Base-by-base conservation (phyloP, 1,284 basidiomycete genomes). In the Sphagnurus paluster region DNA sequence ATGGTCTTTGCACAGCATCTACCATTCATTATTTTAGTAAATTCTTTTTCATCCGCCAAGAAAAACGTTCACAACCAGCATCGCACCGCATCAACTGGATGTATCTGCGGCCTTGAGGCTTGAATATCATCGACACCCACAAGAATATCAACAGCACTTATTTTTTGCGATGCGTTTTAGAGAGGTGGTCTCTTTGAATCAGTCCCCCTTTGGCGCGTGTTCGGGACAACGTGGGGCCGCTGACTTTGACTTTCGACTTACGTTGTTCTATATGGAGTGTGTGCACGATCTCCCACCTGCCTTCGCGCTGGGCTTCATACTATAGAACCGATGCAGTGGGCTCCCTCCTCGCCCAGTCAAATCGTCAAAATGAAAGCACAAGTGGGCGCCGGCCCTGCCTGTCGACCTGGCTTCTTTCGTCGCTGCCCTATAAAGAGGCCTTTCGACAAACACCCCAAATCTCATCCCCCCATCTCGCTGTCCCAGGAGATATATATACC, bases 191-290 rank as follows among this genome's bases (percentile, higher is more conserved):
- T 9, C 40, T 47, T 39, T n/a, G 20, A 30, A 30, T 36, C 39
- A 42, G 16, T 9, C 38, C 23, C 13, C n/a, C 36, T 39, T 30
- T 26, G 26, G 40, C 39, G 40, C 29, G 9, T 38, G 35, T n/a
- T 28, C 36, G 25, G 42, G 35, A 32, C 25, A 46, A 38, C 33
- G n/a, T 39, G 16, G n/a, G n/a, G 42, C 21, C 43, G 37, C 46
- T 39, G 42, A 39, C 42, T 47, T 41, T 5, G 13, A 33, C 28
- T 32, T 16, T 34, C 17, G 24, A 21, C 37, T 44, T 40, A 19
- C 21, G 25, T 33, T 47, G 29, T 19, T 52, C 47, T 44, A 48
- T 42, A 39, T 45, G 45, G 48, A 45, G 42, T 26, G 30, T 42
- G 23, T 28, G n/a, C 16, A 43, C 20, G 26, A n/a, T 41, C 32